These are phyloP conservation scores for Phaeodactylum tricornutum DNA, from an alignment of 108 stramenopile species.

Conservation along the genomic window DNA sequence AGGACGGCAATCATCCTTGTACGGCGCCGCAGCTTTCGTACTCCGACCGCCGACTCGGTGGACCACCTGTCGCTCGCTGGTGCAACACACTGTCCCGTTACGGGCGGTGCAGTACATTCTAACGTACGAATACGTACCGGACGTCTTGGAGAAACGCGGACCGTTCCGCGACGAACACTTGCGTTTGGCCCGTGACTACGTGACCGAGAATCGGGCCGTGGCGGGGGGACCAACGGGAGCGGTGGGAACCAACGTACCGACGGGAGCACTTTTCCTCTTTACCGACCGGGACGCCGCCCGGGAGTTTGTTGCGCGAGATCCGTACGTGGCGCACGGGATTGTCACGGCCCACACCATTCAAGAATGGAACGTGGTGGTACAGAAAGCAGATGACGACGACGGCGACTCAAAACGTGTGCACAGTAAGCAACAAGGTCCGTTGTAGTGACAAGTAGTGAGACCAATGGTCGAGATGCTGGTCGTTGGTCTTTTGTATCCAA, in stretches of 20 bases:
- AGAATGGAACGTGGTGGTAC: conserved; percentile 80
- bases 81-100: too few species aligned
- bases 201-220: conserved; percentile 47
- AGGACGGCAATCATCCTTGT: too few species aligned
- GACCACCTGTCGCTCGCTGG: too few species aligned
- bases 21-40: too few species aligned
- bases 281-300: conserved; percentile 51
- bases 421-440: too few species aligned
- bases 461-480: too few species aligned
- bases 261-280: conserved; percentile 73
- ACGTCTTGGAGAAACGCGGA: conserved; percentile 76
- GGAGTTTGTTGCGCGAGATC: conserved; percentile 57
- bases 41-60: too few species aligned
- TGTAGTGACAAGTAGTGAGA: too few species aligned
- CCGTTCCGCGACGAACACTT: conserved; percentile 73
- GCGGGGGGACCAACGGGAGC: conserved; percentile 53
- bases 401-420: too few species aligned
- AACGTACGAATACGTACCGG: conserved; percentile 71
- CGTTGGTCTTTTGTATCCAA: too few species aligned
- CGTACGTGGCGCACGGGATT: conserved; percentile 66
- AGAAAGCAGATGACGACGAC: too few species aligned
- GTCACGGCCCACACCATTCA: conserved; percentile 60
- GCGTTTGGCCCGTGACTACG: conserved; percentile 53
- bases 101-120: conserved; percentile 35
- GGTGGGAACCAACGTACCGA: conserved; percentile 39